Conservation (phyloP, 2,329 filamentous ascomycete species). For the Colletotrichum zoysiae region DNA sequence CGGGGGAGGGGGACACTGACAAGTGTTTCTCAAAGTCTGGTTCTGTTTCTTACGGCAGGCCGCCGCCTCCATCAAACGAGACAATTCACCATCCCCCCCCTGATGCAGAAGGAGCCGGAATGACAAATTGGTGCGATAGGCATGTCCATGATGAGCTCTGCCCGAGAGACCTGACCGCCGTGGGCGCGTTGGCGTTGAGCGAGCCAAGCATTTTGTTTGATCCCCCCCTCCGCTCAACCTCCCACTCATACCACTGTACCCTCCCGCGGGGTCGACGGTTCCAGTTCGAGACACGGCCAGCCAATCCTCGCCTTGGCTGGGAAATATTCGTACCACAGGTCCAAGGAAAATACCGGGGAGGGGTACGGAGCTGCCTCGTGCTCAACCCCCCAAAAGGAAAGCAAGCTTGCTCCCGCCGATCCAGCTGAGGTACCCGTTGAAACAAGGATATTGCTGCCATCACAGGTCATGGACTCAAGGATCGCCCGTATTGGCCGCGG, state of each 20-base stretch:
- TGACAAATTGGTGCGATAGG: slow-evolving; percentile 26
- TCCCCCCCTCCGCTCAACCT: slow-evolving; percentile 11
- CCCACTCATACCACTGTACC: not conserved
- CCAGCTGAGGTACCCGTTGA: not conserved
- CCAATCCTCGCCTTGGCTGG: slow-evolving; percentile 14
- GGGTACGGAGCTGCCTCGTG: not conserved
- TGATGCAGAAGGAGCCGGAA: not conserved
- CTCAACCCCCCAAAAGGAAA: not conserved
- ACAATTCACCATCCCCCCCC: not conserved
- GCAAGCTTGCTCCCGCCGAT: not conserved
- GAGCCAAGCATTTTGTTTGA: slow-evolving; percentile 25
- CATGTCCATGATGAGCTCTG: not conserved
- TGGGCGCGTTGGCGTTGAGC: slow-evolving; percentile 2
- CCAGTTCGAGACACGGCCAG: slow-evolving; percentile 32
- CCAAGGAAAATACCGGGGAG: not conserved
- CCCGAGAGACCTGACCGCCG: not conserved
- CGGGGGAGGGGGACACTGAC: slow-evolving; percentile 20
- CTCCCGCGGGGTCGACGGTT: slow-evolving; percentile 30
- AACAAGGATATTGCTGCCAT: slow-evolving; percentile 23
- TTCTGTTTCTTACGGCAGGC: slow-evolving; percentile 20
- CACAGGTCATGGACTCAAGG: slow-evolving; percentile 12
- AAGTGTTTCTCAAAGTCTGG: slow-evolving; percentile 21
- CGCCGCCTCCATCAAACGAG: slow-evolving; percentile 1
- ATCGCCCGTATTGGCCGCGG: slow-evolving; percentile 25
- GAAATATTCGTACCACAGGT: not conserved